Evolutionary conservation across 176 grass and related monocot genomes (phyloP), one percentile per base, ranked within the genome.

Genomic region (Avena sativa): DNA sequence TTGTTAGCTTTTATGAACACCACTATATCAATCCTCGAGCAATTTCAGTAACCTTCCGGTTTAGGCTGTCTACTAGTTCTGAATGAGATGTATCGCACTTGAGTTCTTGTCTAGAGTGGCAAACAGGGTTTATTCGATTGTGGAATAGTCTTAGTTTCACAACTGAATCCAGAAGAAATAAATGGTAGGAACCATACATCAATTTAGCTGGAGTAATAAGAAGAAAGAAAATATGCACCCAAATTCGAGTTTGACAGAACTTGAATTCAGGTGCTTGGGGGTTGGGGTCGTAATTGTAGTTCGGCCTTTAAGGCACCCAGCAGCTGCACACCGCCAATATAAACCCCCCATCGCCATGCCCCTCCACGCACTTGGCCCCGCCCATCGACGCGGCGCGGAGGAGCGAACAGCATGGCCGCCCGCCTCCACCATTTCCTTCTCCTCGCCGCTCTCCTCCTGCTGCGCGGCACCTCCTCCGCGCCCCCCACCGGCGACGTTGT

Each of bases 271-370:
- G 25, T 28, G 23, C 11, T 28, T 64, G 23, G 23, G 23, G 13
- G 12, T 73, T 3, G 13, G 40, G 40, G 71, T 64, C 61, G 23
- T 3, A 21, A 16, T 79, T 46, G 57, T 44, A 60, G 26, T 55
- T 23, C 43, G 44, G 21, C 71, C 19, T 79, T 74, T 50, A 26
- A 60, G 60, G 21, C 87, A 72, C 32, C 88, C 28, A 28, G 28
- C 23, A 26, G 40, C 63, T 46, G 72, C 73, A 76, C 72, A 70
- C 73, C 52, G 2, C 52, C 70, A 9, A 74, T 64, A 67, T 76
- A 87, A 46, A 5, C 38, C 51, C 38, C 30, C 15, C 26, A 49
- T 10, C 10, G 47, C 17, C 75, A 47, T 7, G 25, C 17, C 43
- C 62, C 53, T 14, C 47, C 28, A 23, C 71, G 16, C 8, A 8